phyloP scores from a whole-genome alignment of 2,329 filamentous ascomycete genomes.

The Talaromyces islandicus region DNA sequence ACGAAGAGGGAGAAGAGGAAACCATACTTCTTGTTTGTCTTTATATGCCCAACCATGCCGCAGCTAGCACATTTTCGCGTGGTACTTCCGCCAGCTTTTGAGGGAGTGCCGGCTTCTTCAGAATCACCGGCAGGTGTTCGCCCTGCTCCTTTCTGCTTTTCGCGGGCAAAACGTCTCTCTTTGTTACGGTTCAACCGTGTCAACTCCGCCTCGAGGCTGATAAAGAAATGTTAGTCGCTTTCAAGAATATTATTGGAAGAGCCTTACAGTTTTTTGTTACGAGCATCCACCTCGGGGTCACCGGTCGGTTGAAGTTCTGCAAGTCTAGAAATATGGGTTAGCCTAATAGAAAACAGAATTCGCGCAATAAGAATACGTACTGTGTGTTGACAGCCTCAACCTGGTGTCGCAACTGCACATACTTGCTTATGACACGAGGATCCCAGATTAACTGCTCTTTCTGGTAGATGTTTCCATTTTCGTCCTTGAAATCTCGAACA shows the following conservation, averaged over 20 bases:
- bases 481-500: constrained; percentile 59
- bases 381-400: constrained; percentile 67
- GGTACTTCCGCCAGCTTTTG: constrained; percentile 59
- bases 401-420: constrained; percentile 70
- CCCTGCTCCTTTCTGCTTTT: constrained; percentile 70
- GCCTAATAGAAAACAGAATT: background rate
- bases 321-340: constrained; percentile 39
- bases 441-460: constrained; percentile 64
- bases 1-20: background rate
- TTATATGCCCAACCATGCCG: constrained; percentile 94
- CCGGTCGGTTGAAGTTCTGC: constrained; percentile 59
- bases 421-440: constrained; percentile 80
- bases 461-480: constrained; percentile 58
- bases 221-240: background rate
- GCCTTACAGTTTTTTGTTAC: constrained; percentile 52
- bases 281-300: constrained; percentile 60
- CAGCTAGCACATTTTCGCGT: constrained; percentile 94
- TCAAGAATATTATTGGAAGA: constrained; percentile 1
- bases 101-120: constrained; percentile 38
- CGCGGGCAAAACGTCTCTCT: constrained; percentile 80
- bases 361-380: constrained; percentile 43
- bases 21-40: constrained; percentile 91
- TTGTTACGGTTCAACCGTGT: constrained; percentile 84
- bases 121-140: constrained; percentile 42
- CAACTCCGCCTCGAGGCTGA: constrained; percentile 66